These are phyloP conservation scores for Stagonosporopsis cucurbitacearum DNA, from an alignment of 2,329 filamentous ascomycete genomes.

Conservation along the genomic window DNA sequence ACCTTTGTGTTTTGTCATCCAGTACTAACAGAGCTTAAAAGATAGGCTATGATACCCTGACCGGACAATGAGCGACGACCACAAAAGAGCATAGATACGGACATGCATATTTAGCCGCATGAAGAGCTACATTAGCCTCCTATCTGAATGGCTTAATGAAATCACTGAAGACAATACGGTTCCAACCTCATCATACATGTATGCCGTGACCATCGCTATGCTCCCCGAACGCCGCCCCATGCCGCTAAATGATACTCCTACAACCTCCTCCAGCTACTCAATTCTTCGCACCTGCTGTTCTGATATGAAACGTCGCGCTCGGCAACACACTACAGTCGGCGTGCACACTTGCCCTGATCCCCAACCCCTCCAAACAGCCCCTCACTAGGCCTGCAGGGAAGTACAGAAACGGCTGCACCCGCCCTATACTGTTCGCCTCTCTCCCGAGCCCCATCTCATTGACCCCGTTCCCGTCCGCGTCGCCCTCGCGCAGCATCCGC, in stretches of 20 bases:
- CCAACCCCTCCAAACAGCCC: constrained; percentile 89
- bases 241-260: constrained; percentile 29
- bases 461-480: constrained; percentile 21
- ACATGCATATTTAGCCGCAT: constrained; percentile 4
- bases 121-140: constrained; percentile 15
- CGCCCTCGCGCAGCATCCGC: constrained; percentile 39
- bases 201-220: neutral
- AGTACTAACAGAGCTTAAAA: constrained; percentile 1
- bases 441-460: constrained; percentile 45
- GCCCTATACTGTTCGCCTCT: constrained; percentile 56
- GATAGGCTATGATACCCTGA: constrained; percentile 29
- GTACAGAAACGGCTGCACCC: constrained; percentile 73
- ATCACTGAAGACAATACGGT: constrained; percentile 13
- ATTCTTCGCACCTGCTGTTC: constrained; percentile 74
- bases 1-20: neutral
- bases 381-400: constrained; percentile 94
- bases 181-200: neutral
- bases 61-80: constrained; percentile 21
- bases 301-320: constrained; percentile 92
- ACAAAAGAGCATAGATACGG: constrained; percentile 11
- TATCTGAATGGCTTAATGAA: constrained; percentile 11
- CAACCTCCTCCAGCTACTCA: constrained; percentile 47
- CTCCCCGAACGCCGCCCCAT: constrained; percentile 40
- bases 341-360: constrained; percentile 88
- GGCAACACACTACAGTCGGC: constrained; percentile 89